Base-by-base conservation (phyloP, 2,329 filamentous ascomycete species). In the Coniochaeta prunicola region DNA sequence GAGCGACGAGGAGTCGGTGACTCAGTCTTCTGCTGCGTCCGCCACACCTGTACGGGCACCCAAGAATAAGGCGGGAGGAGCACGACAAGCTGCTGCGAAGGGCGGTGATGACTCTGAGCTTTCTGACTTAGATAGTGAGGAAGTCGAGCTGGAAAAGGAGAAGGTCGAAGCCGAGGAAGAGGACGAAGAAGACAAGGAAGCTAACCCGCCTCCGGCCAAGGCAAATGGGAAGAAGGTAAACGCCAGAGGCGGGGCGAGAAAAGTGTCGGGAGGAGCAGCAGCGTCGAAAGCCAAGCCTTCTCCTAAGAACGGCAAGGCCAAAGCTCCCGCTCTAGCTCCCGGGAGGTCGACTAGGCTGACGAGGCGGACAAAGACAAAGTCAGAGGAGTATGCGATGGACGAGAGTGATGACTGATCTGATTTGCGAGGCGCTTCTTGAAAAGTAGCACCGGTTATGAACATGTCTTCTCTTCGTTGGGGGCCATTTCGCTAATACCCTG, bases 181-280 rank as follows among this genome's bases (percentile, higher is more conserved):
- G 17, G 57, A 59, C 13, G 40, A 58, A 21, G 59, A 40, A 42
- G 55, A 59, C 21, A 58, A 50, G 9, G 56, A 38, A 19, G 30
- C 59, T 2, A 50, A 36, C 9, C 19, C 42, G 2, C 21, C 48
- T 1, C 53, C 30, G 9, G 48, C 50, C 8, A 58, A 57, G 24
- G 31, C 62, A 2, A 66, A 66, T 21, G 63, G 64, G 4, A 59
- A 62, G 6, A 60, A 62, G 19, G 58, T 56, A 13, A 62, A 61
- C 45, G 48, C 61, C 28, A 57, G 45, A 19, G 45, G 24, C 26
- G 45, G 45, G 10, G 45, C 26, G 24, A 60, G 58, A 33, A 63
- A 56, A 55, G 4, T 19, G 4, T 13, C 40, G n/a, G 19, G 19
- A n/a, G n/a, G n/a, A 45, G 19, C 40, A 38, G 50, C 57, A 40